phyloP scores from a whole-genome alignment of 2,329 filamentous ascomycete species.

The Ophiostoma himal-ulmi region DNA sequence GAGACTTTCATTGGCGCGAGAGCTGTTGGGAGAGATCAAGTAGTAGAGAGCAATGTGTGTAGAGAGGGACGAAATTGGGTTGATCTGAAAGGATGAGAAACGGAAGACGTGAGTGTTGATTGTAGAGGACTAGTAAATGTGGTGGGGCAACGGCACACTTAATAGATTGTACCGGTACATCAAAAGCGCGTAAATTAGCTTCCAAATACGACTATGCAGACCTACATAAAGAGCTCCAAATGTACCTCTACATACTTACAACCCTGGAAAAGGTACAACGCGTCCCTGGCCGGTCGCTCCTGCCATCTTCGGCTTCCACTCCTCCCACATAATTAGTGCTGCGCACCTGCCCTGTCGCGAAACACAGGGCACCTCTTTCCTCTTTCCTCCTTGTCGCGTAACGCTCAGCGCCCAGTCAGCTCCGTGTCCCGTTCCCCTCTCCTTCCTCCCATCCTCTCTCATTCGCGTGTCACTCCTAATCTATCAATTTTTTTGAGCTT shows the following conservation, averaged over 20 bases:
- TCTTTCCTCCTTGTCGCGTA: slow-evolving; percentile 18
- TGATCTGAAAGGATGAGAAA: too few relatives aligned
- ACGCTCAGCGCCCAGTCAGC: not conserved
- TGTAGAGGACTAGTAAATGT: too few relatives aligned
- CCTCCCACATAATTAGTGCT: not conserved
- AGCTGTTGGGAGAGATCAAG: too few relatives aligned
- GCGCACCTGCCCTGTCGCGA: slow-evolving; percentile 19
- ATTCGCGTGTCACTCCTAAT: not conserved
- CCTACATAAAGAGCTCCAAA: not conserved
- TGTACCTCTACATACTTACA: slow-evolving; percentile 15
- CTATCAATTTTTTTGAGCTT: slow-evolving; percentile 3
- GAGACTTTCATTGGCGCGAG: too few relatives aligned
- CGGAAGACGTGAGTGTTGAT: too few relatives aligned
- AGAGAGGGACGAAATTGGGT: too few relatives aligned
- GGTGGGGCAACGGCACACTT: not conserved
- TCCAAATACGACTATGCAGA: not conserved
- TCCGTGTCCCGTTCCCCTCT: not conserved
- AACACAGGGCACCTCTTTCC: slow-evolving; percentile 10
- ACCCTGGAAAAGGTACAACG: not conserved
- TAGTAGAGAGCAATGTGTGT: too few relatives aligned
- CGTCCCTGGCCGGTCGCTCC: slow-evolving; percentile 8
- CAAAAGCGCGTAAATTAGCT: slow-evolving; percentile 17
- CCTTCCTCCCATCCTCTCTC: not conserved
- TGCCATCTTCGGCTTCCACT: not conserved
- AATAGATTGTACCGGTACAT: slow-evolving; percentile 15